phyloP scores from a whole-genome alignment of 257 asterid species.

The Forsythia suspensa region DNA sequence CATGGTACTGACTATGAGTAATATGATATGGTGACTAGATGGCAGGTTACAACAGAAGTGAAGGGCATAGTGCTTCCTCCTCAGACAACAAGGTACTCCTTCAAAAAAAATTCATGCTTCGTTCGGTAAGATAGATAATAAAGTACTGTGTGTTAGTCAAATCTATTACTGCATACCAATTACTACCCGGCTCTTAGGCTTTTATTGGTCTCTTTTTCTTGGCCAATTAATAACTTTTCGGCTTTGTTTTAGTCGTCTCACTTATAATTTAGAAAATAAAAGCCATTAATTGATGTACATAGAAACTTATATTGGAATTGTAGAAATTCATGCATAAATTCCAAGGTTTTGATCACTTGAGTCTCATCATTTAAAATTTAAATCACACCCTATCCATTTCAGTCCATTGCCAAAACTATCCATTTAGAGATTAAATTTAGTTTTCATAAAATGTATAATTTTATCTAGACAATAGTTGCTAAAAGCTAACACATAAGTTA shows the following conservation, averaged over 20 bases:
- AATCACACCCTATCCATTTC: not conserved
- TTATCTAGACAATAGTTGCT: too few species aligned
- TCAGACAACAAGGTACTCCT: slow-evolving; percentile 36
- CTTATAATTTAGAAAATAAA: not conserved
- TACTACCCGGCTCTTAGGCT: not conserved
- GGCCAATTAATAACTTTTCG: too few species aligned
- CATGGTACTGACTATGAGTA: not conserved
- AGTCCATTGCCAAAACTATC: not conserved
- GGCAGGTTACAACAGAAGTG: slow-evolving; percentile 53
- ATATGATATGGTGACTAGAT: slow-evolving; percentile 27
- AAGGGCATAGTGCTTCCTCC: slow-evolving; percentile 29
- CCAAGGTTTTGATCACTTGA: not conserved
- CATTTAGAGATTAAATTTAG: too few species aligned
- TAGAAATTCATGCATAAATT: not conserved
- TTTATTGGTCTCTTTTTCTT: not conserved
- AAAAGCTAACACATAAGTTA: too few species aligned
- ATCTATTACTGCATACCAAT: too few species aligned
- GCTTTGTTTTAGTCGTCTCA: not conserved
- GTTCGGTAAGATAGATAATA: not conserved
- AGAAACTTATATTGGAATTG: not conserved
- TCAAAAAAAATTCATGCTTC: not conserved
- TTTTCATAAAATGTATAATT: not conserved
- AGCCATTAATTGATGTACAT: not conserved
- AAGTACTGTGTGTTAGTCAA: not conserved
- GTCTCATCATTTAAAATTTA: not conserved